These are phyloP conservation scores for Kondoa subrosea DNA, from an alignment of 768 basidiomycete species.

Conservation along the genomic window DNA sequence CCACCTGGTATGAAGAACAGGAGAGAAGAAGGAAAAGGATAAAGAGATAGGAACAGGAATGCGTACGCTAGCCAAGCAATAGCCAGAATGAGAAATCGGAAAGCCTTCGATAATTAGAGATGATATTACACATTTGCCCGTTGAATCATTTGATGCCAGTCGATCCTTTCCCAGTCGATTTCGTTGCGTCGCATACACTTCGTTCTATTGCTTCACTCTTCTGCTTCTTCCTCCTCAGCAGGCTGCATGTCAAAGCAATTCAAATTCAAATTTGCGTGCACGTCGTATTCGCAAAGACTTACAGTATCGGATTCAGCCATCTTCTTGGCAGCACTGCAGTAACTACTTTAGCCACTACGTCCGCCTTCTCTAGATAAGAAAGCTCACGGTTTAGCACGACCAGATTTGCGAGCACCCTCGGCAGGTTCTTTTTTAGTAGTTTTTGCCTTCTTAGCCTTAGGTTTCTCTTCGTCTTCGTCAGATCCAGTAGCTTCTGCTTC, in stretches of 20 bases:
- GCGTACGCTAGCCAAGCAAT: too few relatives aligned
- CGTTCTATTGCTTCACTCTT: too few relatives aligned
- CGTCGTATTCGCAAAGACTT: not conserved
- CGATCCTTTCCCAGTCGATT: too few relatives aligned
- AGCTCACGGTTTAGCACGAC: not conserved
- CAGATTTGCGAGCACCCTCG: not conserved
- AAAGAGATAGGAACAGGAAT: too few relatives aligned
- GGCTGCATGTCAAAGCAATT: not conserved
- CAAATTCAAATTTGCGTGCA: not conserved
- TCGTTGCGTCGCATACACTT: too few relatives aligned
- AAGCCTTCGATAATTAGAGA: too few relatives aligned
- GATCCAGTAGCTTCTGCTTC: too few relatives aligned
- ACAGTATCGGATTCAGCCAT: not conserved
- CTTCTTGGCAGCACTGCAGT: not conserved
- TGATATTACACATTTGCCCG: too few relatives aligned
- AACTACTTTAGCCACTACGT: not conserved
- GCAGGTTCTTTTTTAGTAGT: not conserved
- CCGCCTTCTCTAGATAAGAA: not conserved
- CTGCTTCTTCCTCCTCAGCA: not conserved
- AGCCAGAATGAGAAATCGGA: too few relatives aligned
- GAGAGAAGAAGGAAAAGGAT: too few relatives aligned
- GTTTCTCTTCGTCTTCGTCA: not conserved
- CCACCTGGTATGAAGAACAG: too few relatives aligned
- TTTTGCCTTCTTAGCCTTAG: constrained; percentile 9
- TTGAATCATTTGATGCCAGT: too few relatives aligned